Evolutionary conservation across 768 basidiomycete species (phyloP).

Genomic region (Leccinum aurantiacum): DNA sequence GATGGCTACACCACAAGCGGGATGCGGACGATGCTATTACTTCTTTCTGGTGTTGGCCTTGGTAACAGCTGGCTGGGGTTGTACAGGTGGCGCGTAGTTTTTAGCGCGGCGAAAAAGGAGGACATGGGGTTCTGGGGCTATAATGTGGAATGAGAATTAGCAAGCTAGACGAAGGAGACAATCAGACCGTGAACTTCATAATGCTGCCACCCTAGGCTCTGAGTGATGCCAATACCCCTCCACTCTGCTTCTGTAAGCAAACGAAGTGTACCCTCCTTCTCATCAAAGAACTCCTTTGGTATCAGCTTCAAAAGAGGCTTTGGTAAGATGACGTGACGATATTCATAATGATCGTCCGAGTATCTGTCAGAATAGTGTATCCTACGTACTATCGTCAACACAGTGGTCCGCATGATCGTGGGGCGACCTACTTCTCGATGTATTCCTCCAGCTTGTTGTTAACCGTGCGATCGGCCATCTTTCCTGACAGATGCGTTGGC

Average conservation of each 20-base stretch:
- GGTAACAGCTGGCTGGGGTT: slow-evolving; percentile 39
- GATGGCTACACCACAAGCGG: slow-evolving; percentile 15
- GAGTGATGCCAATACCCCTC: slow-evolving; percentile 94
- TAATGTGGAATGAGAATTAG: slow-evolving; percentile 13
- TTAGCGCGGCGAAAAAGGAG: slow-evolving; percentile 86
- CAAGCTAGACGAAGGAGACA: neutral
- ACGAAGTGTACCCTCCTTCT: slow-evolving; percentile 76
- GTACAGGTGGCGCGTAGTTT: slow-evolving; percentile 57
- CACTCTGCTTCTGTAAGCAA: slow-evolving; percentile 88
- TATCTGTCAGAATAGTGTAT: slow-evolving; percentile 93
- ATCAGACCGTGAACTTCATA: slow-evolving; percentile 91
- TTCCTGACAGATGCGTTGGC: slow-evolving; percentile 4
- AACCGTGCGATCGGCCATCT: slow-evolving; percentile 37
- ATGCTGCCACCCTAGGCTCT: slow-evolving; percentile 96
- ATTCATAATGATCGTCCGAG: slow-evolving; percentile 90
- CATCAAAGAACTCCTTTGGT: slow-evolving; percentile 80
- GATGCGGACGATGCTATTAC: slow-evolving; percentile 23
- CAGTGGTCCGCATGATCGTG: slow-evolving; percentile 17
- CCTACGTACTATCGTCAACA: slow-evolving; percentile 38
- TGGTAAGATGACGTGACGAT: slow-evolving; percentile 95
- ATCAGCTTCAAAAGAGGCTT: slow-evolving; percentile 93
- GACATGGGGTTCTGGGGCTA: slow-evolving; percentile 92
- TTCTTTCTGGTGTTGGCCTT: slow-evolving; percentile 46
- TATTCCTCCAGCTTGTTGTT: slow-evolving; percentile 67
- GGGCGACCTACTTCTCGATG: slow-evolving; percentile 64